A percentile compares a stretch with the other conserved stretches of the same genome.
These are phyloP conservation scores for Eucalyptus victrix DNA, from an alignment of 345 rosid genomes.

Conservation along the genomic window DNA sequence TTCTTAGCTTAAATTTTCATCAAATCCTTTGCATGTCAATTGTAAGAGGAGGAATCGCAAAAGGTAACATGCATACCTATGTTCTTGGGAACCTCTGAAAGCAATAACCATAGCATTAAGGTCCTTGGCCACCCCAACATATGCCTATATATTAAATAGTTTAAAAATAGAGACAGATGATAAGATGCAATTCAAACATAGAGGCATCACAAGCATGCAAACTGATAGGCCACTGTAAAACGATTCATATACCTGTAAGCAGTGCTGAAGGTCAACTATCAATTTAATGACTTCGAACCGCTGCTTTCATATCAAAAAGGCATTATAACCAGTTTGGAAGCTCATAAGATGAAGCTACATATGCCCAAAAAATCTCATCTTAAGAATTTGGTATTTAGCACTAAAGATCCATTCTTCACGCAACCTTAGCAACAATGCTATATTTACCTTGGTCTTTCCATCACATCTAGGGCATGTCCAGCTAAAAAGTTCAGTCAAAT, in stretches of 20 bases:
- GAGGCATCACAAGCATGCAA: too few relatives aligned
- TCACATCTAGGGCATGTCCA: conserved; percentile 85
- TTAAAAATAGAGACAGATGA: background rate
- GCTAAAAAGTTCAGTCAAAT: conserved; percentile 61
- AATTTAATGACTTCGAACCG: conserved; percentile 75
- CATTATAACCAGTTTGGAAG: background rate
- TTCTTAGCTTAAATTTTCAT: background rate
- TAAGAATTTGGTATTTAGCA: too few relatives aligned
- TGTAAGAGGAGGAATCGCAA: background rate
- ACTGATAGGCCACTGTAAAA: background rate
- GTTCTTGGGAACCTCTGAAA: conserved; percentile 65
- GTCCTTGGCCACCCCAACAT: conserved; percentile 48
- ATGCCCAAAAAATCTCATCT: background rate
- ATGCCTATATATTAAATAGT: conserved; percentile 16
- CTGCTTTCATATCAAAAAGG: conserved; percentile 14
- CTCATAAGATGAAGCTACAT: too few relatives aligned
- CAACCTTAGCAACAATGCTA: background rate
- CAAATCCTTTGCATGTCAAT: background rate
- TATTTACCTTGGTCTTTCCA: conserved; percentile 52
- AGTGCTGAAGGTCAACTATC: conserved; percentile 62
- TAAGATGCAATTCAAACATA: too few relatives aligned
- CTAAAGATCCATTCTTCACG: too few relatives aligned
- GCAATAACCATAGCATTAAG: conserved; percentile 50
- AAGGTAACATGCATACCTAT: conserved; percentile 12
- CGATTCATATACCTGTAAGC: conserved; percentile 42